These are phyloP conservation scores for Coniella lustricola DNA, from an alignment of 2,329 filamentous ascomycete species.

Conservation along the genomic window DNA sequence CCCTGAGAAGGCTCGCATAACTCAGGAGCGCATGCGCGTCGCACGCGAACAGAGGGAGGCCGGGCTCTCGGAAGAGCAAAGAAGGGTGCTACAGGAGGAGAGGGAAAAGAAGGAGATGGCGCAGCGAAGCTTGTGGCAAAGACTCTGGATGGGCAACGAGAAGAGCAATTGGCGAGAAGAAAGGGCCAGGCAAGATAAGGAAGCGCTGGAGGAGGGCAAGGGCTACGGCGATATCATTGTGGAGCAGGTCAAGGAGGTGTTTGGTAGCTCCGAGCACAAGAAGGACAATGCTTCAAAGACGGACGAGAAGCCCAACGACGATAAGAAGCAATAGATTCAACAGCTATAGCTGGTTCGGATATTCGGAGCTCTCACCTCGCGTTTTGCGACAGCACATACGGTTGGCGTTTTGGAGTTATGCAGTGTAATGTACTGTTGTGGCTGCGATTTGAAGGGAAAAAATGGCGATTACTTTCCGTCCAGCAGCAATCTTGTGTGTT, in stretches of 20 bases:
- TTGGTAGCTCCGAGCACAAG: conserved; percentile 19
- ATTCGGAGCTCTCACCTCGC: conserved; percentile 4
- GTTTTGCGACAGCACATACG: not conserved
- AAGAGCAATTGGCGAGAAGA: conserved; percentile 47
- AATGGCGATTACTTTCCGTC: too few relatives aligned
- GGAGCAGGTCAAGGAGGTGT: conserved; percentile 51
- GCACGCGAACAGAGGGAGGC: conserved; percentile 35
- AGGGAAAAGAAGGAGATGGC: conserved; percentile 15
- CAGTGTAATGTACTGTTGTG: conserved; percentile 3
- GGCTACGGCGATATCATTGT: conserved; percentile 50
- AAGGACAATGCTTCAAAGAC: conserved; percentile 24
- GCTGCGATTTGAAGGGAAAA: not conserved
- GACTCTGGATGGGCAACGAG: conserved; percentile 54
- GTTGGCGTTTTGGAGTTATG: not conserved
- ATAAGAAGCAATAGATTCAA: conserved; percentile 14
- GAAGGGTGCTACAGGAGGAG: conserved; percentile 25
- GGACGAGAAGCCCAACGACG: conserved; percentile 24
- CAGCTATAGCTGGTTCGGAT: too few relatives aligned
- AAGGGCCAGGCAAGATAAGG: conserved; percentile 43
- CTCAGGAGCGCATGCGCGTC: conserved; percentile 39
- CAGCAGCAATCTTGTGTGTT: too few relatives aligned
- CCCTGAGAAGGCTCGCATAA: conserved; percentile 46
- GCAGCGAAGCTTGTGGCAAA: conserved; percentile 30
- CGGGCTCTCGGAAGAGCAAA: conserved; percentile 24
- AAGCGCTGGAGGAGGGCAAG: conserved; percentile 48